Base-by-base conservation (phyloP, 495 filamentous ascomycete species). In the Aspergillus bridgeri region DNA sequence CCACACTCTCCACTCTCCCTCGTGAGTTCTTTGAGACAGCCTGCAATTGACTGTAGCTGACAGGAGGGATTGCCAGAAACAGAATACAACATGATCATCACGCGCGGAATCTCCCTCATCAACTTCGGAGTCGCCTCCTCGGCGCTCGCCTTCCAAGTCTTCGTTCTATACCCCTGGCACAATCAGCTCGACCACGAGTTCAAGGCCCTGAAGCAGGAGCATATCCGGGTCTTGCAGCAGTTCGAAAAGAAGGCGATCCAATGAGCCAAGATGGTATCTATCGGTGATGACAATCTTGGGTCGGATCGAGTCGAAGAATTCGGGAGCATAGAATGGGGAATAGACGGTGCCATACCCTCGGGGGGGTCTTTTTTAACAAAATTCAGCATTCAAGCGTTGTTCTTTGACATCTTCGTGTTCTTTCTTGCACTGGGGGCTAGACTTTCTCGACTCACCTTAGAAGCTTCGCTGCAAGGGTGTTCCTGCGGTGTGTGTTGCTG, bases 121-220 rank as follows among this genome's bases (percentile, higher is more conserved):
- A 87, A 87, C 69, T 86, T 87, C 61, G 64, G 74, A 51, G 78
- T 87, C 57, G 83, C 81, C 51, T 75, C 75, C 21, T 81, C 82
- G n/a, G 84, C 84, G 0, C 72, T 87, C 8, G 69, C 69, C 38
- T 87, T 87, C 65, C 84, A 87, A 69, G 83, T 86, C 49, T 80
- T 77, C 61, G 83, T 87, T 33, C 67, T 87, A 17, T 87, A 87
- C 63, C 84, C 84, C 24, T 87, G 84, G 84, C 84, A 87, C 65
- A 73, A 84, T 42, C 67, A 80, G 59, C 71, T 87, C n/a, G 83
- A 86, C 58, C 71, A 84, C 2, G 79, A 80, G 52, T 86, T 87
- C 65, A 72, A 82, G 53, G 65, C 69, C 29, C 61, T 87, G 48
- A 85, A 83, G 57, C 71, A 65, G 27, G 83, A 87, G 60, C 80